Conservation (phyloP, 2,329 filamentous ascomycete species). For the Amesomyces nigricolor region DNA sequence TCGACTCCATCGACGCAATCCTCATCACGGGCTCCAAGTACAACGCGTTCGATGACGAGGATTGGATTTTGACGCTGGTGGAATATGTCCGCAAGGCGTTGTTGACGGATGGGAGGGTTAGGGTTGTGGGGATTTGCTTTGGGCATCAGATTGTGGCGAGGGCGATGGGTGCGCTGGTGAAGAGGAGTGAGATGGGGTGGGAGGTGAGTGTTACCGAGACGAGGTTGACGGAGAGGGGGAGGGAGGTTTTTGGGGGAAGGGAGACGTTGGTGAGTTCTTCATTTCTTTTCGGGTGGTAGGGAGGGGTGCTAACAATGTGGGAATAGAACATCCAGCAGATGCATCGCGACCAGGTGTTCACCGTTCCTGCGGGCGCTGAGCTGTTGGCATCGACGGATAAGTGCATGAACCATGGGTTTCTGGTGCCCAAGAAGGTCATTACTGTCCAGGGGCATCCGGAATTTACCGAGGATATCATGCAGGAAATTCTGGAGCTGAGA, state of each 20-base stretch:
- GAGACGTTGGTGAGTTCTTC: slow-evolving; percentile 54
- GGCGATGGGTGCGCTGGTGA: slow-evolving; percentile 63
- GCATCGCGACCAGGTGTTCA: slow-evolving; percentile 72
- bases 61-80: slow-evolving; percentile 72
- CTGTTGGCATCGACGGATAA: slow-evolving; percentile 58
- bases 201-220: slow-evolving; percentile 71
- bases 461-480: slow-evolving; percentile 66
- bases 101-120: slow-evolving; percentile 53
- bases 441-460: slow-evolving; percentile 85
- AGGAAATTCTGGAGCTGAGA: slow-evolving; percentile 60
- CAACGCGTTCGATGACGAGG: slow-evolving; percentile 66
- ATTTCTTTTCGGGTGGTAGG: too few relatives aligned
- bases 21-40: slow-evolving; percentile 72
- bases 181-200: slow-evolving; percentile 65
- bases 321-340: slow-evolving; percentile 70
- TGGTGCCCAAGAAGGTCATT: slow-evolving; percentile 59
- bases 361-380: slow-evolving; percentile 56
- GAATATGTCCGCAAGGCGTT: slow-evolving; percentile 53
- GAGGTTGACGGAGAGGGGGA: slow-evolving; percentile 62
- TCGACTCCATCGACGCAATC: slow-evolving; percentile 73
- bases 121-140: slow-evolving; percentile 77
- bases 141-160: slow-evolving; percentile 80
- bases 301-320: too few relatives aligned
- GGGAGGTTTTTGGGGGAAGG: slow-evolving; percentile 62
- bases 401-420: slow-evolving; percentile 77